Evolutionary conservation across 768 basidiomycete species (phyloP).

Genomic region (Kwoniella sp.): DNA sequence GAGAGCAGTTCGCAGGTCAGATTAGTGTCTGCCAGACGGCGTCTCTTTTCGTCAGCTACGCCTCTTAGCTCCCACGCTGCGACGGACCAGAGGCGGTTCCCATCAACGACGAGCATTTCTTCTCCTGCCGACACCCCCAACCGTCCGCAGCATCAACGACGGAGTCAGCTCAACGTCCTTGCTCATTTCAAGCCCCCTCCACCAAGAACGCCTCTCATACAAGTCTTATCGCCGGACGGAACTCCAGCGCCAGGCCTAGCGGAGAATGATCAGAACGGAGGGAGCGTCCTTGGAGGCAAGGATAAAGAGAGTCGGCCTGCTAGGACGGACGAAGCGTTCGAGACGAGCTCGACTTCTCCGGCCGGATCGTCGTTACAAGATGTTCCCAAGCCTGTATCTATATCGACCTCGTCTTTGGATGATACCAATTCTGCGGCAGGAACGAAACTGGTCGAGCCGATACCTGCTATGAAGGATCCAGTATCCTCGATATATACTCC

Average conservation of each 20-base stretch:
- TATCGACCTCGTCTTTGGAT: not conserved
- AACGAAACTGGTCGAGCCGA: conserved; percentile 6
- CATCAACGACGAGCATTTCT: too few relatives aligned
- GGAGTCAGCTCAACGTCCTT: not conserved
- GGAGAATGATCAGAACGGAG: too few relatives aligned
- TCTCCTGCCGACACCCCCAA: too few relatives aligned
- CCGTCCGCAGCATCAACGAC: not conserved
- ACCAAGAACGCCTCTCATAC: conserved; percentile 5
- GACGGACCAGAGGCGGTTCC: too few relatives aligned
- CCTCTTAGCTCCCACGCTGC: too few relatives aligned
- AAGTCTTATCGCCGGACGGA: not conserved
- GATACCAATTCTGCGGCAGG: not conserved
- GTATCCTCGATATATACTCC: not conserved
- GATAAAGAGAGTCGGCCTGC: too few relatives aligned
- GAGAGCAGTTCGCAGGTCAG: too few relatives aligned
- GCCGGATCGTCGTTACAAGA: conserved; percentile 43
- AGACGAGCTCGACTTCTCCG: conserved; percentile 40
- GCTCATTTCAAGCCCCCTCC: not conserved
- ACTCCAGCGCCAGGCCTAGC: not conserved
- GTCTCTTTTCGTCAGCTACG: too few relatives aligned
- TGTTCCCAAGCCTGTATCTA: conserved; percentile 25
- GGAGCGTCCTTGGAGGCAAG: too few relatives aligned
- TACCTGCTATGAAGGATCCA: conserved; percentile 42
- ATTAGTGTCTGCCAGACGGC: too few relatives aligned
- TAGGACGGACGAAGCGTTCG: conserved; percentile 19